Evolutionary conservation across 2,329 filamentous ascomycete genomes (phyloP).

Genomic region (Coniochaeta hoffmannii): DNA sequence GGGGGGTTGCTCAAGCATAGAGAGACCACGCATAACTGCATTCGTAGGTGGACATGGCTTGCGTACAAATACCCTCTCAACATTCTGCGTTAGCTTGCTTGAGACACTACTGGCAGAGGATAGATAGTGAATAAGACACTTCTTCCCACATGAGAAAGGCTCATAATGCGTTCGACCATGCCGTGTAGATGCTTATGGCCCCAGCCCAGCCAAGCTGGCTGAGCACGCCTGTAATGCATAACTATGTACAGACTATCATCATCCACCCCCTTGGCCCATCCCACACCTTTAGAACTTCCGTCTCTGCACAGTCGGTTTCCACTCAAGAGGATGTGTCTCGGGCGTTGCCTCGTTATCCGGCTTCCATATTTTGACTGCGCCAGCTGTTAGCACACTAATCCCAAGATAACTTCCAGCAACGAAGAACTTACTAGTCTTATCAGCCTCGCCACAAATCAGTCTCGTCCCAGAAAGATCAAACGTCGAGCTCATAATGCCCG

Average conservation of each 20-base stretch:
- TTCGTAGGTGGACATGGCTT: too few relatives aligned
- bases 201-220: too few relatives aligned
- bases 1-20: too few relatives aligned
- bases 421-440: slow-evolving; percentile 70
- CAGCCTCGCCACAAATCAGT: slow-evolving; percentile 88
- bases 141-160: too few relatives aligned
- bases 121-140: too few relatives aligned
- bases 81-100: too few relatives aligned
- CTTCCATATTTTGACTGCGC: slow-evolving; percentile 85
- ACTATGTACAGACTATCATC: background rate
- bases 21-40: too few relatives aligned
- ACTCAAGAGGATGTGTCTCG: slow-evolving; percentile 85
- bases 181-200: too few relatives aligned
- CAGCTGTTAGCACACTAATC: slow-evolving; percentile 16
- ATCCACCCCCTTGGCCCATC: background rate
- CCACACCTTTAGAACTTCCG: slow-evolving; percentile 56
- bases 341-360: slow-evolving; percentile 85
- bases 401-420: background rate
- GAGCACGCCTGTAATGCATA: too few relatives aligned
- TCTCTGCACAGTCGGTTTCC: slow-evolving; percentile 74
- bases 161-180: too few relatives aligned
- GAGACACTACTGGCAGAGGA: too few relatives aligned
- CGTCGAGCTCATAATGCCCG: slow-evolving; percentile 87
- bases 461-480: slow-evolving; percentile 86
- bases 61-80: too few relatives aligned